Conservation (phyloP, 768 basidiomycete genomes). For the Naganishia vishniacii region DNA sequence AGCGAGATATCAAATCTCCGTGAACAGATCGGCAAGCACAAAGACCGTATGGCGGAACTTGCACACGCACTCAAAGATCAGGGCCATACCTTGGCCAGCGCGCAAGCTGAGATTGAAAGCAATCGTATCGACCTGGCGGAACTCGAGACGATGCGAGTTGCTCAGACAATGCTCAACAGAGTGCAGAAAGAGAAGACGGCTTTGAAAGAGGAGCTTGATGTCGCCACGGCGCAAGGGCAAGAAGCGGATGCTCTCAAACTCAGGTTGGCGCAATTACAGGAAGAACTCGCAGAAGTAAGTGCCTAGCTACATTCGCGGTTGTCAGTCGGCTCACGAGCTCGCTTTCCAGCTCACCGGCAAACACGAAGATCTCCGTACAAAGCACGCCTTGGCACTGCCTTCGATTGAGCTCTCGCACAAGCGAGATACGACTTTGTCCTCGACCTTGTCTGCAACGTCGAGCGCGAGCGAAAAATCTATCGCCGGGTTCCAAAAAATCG, state of each 20-base stretch:
- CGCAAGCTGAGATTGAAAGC: constrained; percentile 80
- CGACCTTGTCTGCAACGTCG: constrained; percentile 35
- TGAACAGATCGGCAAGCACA: constrained; percentile 52
- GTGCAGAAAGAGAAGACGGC: constrained; percentile 56
- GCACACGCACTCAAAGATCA: constrained; percentile 87
- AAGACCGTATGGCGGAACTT: constrained; percentile 69
- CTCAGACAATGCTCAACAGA: constrained; percentile 53
- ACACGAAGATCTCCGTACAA: constrained; percentile 19
- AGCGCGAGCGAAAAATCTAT: constrained; percentile 37
- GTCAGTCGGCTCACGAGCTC: neutral
- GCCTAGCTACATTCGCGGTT: too few relatives aligned
- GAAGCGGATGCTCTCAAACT: constrained; percentile 36
- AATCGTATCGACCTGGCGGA: constrained; percentile 70
- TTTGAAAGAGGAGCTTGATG: constrained; percentile 57
- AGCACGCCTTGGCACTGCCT: constrained; percentile 16
- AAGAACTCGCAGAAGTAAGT: constrained; percentile 33
- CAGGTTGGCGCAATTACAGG: constrained; percentile 25
- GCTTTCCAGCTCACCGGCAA: neutral
- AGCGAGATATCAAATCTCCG: constrained; percentile 21
- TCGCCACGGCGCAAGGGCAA: constrained; percentile 55
- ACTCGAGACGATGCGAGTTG: constrained; percentile 57
- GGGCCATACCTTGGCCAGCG: constrained; percentile 77
- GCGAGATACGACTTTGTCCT: constrained; percentile 16
- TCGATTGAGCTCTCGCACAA: neutral
- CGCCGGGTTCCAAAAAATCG: constrained; percentile 58